A percentile compares a stretch with the other conserved stretches of the same genome.
Evolutionary conservation across 805 yeast genomes (phyloP).

Genomic region (Saccharomycopsis fodiens): DNA sequence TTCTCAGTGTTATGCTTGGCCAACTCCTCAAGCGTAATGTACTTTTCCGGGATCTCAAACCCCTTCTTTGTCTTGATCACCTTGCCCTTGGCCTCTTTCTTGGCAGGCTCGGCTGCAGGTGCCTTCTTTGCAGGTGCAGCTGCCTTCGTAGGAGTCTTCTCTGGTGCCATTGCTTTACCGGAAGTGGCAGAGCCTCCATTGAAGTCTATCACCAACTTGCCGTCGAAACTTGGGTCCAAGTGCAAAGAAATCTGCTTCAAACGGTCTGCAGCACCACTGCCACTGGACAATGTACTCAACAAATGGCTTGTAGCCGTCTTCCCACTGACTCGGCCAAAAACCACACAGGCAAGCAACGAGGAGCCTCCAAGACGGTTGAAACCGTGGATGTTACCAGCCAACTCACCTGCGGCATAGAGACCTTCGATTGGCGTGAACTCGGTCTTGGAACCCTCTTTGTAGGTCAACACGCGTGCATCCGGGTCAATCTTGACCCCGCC

Average conservation of each 20-base stretch:
- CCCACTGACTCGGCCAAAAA: conserved; percentile 40
- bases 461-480: conserved; percentile 33
- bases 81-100: conserved; percentile 17
- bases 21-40: conserved; percentile 40
- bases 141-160: conserved; percentile 1
- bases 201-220: conserved; percentile 32
- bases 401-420: conserved; percentile 50
- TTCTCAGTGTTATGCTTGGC: conserved; percentile 36
- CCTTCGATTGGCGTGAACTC: conserved; percentile 30
- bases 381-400: conserved; percentile 56
- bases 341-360: conserved; percentile 48
- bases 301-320: conserved; percentile 30
- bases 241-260: conserved; percentile 38
- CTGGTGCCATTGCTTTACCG: background rate
- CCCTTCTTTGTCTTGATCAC: conserved; percentile 19
- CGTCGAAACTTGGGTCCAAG: conserved; percentile 33
- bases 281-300: conserved; percentile 25
- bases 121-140: conserved; percentile 14
- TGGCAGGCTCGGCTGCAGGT: conserved; percentile 14
- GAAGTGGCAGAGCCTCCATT: conserved; percentile 13
- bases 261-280: conserved; percentile 29
- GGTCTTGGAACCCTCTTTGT: conserved; percentile 24
- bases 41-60: conserved; percentile 40
- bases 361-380: conserved; percentile 49
- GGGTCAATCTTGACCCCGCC: conserved; percentile 55